Percentiles rank a stretch among this genome's conserved stretches.
Conservation (phyloP, 1,284 basidiomycete genomes). For the Ustilago trichophora region DNA sequence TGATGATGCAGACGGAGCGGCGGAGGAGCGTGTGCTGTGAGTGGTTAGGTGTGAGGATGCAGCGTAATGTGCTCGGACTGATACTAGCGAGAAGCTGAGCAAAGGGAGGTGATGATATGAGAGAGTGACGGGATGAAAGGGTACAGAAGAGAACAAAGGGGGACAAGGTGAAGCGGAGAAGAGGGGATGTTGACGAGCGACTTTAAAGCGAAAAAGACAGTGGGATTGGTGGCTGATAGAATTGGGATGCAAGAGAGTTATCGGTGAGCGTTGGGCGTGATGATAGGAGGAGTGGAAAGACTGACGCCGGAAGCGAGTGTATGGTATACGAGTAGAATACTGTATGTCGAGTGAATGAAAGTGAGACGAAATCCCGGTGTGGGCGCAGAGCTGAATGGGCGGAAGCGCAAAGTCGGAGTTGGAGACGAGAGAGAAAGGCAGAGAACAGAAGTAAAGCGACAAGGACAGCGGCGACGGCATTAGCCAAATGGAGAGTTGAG, state of each 20-base stretch:
- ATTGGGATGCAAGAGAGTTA: no score
- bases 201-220: constrained; percentile 9
- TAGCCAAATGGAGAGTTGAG: no score
- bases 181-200: neutral
- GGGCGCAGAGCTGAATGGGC: constrained; percentile 1
- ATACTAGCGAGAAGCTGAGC: neutral
- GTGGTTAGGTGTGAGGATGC: no score
- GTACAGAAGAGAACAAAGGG: neutral
- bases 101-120: neutral
- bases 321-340: no score
- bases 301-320: no score
- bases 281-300: neutral
- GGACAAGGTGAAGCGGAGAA: neutral
- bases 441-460: neutral
- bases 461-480: neutral
- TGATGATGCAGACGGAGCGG: neutral
- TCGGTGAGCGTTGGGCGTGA: no score
- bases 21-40: neutral
- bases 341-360: no score
- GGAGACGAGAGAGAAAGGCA: neutral
- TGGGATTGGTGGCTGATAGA: no score
- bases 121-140: neutral
- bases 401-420: constrained; percentile 5
- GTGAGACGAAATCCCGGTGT: constrained; percentile 1
- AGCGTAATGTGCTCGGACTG: neutral